phyloP scores from a whole-genome alignment of 768 basidiomycete species.

The Crepidotus variabilis region DNA sequence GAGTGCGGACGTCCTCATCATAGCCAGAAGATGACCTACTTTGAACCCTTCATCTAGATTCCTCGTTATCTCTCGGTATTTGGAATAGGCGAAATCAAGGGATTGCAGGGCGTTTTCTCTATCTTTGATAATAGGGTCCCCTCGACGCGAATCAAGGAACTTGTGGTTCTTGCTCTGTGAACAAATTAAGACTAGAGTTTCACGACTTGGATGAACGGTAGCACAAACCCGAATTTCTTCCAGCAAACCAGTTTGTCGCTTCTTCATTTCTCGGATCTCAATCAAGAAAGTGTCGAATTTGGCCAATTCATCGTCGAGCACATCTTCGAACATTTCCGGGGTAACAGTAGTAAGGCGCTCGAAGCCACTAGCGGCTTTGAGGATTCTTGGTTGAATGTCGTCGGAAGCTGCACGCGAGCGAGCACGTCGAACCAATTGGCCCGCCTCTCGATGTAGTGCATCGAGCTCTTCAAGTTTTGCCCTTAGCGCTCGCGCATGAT shows the following conservation, averaged over 20 bases:
- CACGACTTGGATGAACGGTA: background rate
- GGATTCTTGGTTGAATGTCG: conserved; percentile 67
- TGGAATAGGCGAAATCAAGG: conserved; percentile 81
- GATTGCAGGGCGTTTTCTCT: conserved; percentile 80
- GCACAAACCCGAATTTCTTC: conserved; percentile 60
- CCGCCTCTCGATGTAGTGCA: conserved; percentile 57
- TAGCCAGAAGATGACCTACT: conserved; percentile 32
- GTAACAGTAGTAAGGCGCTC: conserved; percentile 68
- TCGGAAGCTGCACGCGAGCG: conserved; percentile 60
- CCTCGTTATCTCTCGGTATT: conserved; percentile 78
- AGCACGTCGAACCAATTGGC: conserved; percentile 62
- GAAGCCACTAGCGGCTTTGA: conserved; percentile 62
- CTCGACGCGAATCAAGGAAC: conserved; percentile 75
- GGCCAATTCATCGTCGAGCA: conserved; percentile 71
- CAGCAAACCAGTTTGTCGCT: conserved; percentile 64
- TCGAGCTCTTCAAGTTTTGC: conserved; percentile 78
- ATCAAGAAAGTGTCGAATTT: conserved; percentile 80
- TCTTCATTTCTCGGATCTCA: conserved; percentile 47
- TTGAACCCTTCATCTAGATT: conserved; percentile 90
- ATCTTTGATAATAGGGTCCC: conserved; percentile 73
- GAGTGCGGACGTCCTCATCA: background rate
- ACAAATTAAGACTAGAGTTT: background rate
- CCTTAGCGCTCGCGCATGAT: conserved; percentile 67
- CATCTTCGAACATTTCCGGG: conserved; percentile 85
- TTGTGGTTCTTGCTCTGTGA: conserved; percentile 55